Conservation (phyloP, 75 land plant genomes). For the Larix kaempferi region DNA sequence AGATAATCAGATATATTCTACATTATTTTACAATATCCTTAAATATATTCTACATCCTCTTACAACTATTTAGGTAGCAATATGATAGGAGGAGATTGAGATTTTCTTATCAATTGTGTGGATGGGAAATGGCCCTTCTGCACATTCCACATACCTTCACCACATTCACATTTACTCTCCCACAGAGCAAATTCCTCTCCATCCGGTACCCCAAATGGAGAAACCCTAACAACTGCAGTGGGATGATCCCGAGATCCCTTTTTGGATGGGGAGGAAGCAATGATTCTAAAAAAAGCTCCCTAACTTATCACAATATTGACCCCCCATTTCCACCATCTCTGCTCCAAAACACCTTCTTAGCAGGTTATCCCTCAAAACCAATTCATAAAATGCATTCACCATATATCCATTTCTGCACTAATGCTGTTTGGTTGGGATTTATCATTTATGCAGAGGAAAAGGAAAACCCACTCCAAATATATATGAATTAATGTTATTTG, state of each 20-base stretch:
- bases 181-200: not conserved
- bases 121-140: not conserved
- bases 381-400: too few species aligned
- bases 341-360: conserved; percentile 42
- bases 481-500: not conserved
- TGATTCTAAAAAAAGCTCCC: not conserved
- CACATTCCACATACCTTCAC: not conserved
- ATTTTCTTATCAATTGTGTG: not conserved
- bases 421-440: not conserved
- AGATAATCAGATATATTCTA: too few species aligned
- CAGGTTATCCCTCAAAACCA: too few species aligned
- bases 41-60: too few species aligned
- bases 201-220: not conserved
- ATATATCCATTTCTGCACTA: not conserved
- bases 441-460: too few species aligned
- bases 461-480: not conserved
- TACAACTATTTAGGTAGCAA: too few species aligned
- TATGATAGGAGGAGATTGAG: too few species aligned
- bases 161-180: not conserved
- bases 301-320: conserved; percentile 43
- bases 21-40: too few species aligned
- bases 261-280: conserved; percentile 4
- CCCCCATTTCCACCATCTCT: conserved; percentile 56
- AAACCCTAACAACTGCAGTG: too few species aligned
- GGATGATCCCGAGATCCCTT: conserved; percentile 1